These are phyloP conservation scores for Pleurotus pulmonarius DNA, from an alignment of 768 basidiomycete species.

Conservation along the genomic window DNA sequence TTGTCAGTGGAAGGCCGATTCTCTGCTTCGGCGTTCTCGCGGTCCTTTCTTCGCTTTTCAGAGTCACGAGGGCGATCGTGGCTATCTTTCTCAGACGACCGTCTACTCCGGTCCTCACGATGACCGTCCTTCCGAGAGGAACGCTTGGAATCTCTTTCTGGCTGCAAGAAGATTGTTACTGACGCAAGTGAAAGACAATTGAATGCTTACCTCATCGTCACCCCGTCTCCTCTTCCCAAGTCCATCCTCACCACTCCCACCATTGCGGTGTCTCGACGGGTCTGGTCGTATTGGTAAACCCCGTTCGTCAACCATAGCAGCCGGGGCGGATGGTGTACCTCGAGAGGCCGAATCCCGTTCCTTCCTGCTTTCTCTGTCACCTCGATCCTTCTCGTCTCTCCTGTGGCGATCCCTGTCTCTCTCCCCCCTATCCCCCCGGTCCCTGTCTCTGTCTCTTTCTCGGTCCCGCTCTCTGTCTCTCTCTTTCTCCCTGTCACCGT, in stretches of 20 bases:
- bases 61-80: conserved; percentile 67
- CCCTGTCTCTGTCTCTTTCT: conserved; percentile 44
- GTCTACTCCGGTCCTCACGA: conserved; percentile 69
- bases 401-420: conserved; percentile 53
- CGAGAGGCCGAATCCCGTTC: conserved; percentile 48
- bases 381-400: conserved; percentile 57
- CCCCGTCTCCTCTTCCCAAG: conserved; percentile 71
- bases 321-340: conserved; percentile 25
- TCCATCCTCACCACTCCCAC: conserved; percentile 51
- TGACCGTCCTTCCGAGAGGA: conserved; percentile 74
- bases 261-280: conserved; percentile 47
- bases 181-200: not conserved
- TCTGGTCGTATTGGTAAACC: conserved; percentile 59
- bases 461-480: conserved; percentile 46
- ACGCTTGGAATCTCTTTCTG: conserved; percentile 77
- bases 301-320: conserved; percentile 45
- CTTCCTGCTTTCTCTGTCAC: conserved; percentile 57
- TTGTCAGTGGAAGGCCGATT: conserved; percentile 53
- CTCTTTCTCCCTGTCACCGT: conserved; percentile 56
- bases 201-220: conserved; percentile 49
- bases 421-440: conserved; percentile 34
- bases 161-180: conserved; percentile 31
- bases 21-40: conserved; percentile 52
- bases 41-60: conserved; percentile 64
- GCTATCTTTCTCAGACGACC: conserved; percentile 63